Evolutionary conservation across 2,329 filamentous ascomycete genomes (phyloP).

Genomic region (Aspergillus puulaauensis): DNA sequence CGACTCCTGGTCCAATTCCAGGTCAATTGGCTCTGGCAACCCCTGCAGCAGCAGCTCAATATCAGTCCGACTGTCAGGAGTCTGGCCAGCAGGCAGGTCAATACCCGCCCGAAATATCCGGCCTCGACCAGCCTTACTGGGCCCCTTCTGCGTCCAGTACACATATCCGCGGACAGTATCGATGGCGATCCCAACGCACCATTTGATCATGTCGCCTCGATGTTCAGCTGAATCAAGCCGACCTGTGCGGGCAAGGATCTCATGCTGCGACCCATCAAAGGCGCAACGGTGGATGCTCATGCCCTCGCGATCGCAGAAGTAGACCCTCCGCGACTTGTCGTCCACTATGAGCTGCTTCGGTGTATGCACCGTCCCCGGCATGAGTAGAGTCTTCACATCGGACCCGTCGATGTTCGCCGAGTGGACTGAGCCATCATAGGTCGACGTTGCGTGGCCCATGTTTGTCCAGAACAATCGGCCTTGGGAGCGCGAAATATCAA

Average conservation of each 20-base stretch:
- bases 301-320: slow-evolving; percentile 48
- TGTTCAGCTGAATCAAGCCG: slow-evolving; percentile 18
- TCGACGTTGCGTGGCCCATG: slow-evolving; percentile 44
- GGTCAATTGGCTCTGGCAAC: too few species aligned
- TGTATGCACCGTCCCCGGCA: slow-evolving; percentile 49
- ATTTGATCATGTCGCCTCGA: slow-evolving; percentile 33
- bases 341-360: slow-evolving; percentile 45
- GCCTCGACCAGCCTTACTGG: too few species aligned
- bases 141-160: too few species aligned
- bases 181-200: slow-evolving; percentile 60
- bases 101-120: too few species aligned
- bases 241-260: slow-evolving; percentile 42
- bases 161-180: too few species aligned
- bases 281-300: slow-evolving; percentile 36
- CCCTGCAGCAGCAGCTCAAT: too few species aligned
- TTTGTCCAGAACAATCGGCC: slow-evolving; percentile 52
- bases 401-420: slow-evolving; percentile 51
- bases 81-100: too few species aligned
- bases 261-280: slow-evolving; percentile 34
- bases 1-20: too few species aligned
- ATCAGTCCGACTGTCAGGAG: too few species aligned
- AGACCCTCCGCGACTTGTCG: slow-evolving; percentile 27
- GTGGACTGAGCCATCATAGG: slow-evolving; percentile 45
- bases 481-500: slow-evolving; percentile 36
- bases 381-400: slow-evolving; percentile 45